Base-by-base conservation (phyloP, 371 early-diverging fungal species). In the Pancytospora philotis region DNA sequence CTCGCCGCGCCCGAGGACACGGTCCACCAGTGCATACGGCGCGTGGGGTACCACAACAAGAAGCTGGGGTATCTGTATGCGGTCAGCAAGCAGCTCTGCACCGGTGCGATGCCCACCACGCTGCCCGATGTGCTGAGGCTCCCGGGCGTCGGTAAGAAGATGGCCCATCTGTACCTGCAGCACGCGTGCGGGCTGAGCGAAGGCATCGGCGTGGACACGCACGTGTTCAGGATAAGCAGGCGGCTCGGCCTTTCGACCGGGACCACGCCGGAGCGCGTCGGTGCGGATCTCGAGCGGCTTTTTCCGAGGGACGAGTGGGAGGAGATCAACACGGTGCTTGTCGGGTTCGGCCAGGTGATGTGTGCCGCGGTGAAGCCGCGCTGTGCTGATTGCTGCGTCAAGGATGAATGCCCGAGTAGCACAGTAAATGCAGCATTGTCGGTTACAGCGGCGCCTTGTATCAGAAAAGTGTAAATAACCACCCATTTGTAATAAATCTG, bases 131-230 rank as follows among this genome's bases (percentile, higher is more conserved):
- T 76, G 28, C 2, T 64, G 0, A 48, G 35, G 1, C 76, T 96
- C 48, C 93, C 93, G 0, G 95, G 97, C 1, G 87, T 95, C n/a
- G 94, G 97, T 0, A 92, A 92, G 0, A 96, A 96, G 74, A 96
- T 96, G 91, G 86, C 81, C 74, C 51, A 64, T 62, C 32, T 75
- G 27, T 79, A 75, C 55, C 28, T 71, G 28, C 57, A 70, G 19
- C 39, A 65, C 55, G 71, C 69, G 51, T 64, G 49, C 25, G 28
- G 38, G 34, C 87, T 83, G 35, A 60, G 87, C 86, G 74, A 83
- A 10, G 97, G 95, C 0, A 93, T 96, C 78, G 92, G 93, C 8
- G 95, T 96, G n/a, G 95, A 96, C 80, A 88, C 88, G 0, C 97
- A 96, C 80, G 94, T 95, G 6, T 91, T 93, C 80, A 85, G 95